phyloP scores from a whole-genome alignment of 306 rosid genomes.

The Hippophae gyantsensis region DNA sequence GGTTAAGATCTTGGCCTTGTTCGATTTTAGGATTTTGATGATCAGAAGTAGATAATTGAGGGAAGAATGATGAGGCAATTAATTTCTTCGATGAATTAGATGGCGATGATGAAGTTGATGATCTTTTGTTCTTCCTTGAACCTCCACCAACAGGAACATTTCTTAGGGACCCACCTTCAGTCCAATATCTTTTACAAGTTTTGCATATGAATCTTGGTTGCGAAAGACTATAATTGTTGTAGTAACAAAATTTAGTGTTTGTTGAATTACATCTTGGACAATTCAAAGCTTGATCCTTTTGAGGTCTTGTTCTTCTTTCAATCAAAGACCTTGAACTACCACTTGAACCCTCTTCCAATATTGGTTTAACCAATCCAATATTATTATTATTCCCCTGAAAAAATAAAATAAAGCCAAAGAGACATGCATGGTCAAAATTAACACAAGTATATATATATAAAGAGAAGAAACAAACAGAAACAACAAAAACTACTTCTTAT shows the following conservation, averaged over 20 bases:
- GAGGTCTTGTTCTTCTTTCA: constrained; percentile 71
- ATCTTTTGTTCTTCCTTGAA: constrained; percentile 85
- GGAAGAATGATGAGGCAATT: constrained; percentile 16
- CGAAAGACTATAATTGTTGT: constrained; percentile 82
- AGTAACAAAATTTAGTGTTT: constrained; percentile 93
- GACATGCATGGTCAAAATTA: too few species aligned
- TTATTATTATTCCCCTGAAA: not conserved
- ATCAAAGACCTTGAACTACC: constrained; percentile 30
- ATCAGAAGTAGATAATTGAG: constrained; percentile 29
- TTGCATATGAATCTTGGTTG: constrained; percentile 96
- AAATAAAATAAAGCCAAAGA: constrained; percentile 7
- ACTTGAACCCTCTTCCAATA: constrained; percentile 29
- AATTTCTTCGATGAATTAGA: constrained; percentile 29
- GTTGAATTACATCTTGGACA: constrained; percentile 98
- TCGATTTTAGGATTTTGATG: constrained; percentile 56
- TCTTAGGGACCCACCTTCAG: constrained; percentile 91
- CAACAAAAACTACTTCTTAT: too few species aligned
- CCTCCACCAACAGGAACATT: constrained; percentile 98
- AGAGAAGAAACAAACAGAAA: too few species aligned
- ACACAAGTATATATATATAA: too few species aligned
- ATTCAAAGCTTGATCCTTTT: constrained; percentile 75
- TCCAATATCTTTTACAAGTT: constrained; percentile 95
- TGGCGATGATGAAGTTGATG: constrained; percentile 24
- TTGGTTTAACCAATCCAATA: constrained; percentile 37
- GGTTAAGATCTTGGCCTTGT: constrained; percentile 82